Conservation (phyloP, 176 grass and related monocot genomes). For the Zoysia japonica region DNA sequence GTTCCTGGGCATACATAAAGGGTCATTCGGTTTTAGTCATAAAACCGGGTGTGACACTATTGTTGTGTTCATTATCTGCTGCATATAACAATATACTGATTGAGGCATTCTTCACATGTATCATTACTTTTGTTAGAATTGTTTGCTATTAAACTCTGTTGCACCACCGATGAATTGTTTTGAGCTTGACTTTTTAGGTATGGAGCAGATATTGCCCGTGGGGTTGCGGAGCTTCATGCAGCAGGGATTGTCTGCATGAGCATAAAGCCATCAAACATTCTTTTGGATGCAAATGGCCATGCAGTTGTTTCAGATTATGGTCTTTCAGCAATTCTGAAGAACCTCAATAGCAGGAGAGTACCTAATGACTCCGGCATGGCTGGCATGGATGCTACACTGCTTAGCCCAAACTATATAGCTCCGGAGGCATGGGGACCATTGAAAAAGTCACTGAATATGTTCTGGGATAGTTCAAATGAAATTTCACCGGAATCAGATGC, state of each 20-base stretch:
- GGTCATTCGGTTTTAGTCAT: no score
- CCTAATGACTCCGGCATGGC: conserved; percentile 62
- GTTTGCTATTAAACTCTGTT: conserved; percentile 20
- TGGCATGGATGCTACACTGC: conserved; percentile 75
- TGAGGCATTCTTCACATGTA: neutral
- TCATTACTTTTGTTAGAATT: neutral
- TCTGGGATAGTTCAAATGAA: conserved; percentile 80
- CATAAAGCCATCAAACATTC: conserved; percentile 98
- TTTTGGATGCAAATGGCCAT: conserved; percentile 69
- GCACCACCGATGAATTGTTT: neutral
- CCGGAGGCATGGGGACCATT: conserved; percentile 95
- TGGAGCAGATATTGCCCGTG: conserved; percentile 97
- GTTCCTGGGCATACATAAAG: no score
- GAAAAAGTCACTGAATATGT: conserved; percentile 79
- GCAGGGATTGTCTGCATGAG: conserved; percentile 99
- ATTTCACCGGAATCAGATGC: conserved; percentile 93
- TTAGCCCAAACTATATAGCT: conserved; percentile 95
- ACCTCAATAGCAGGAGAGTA: conserved; percentile 61
- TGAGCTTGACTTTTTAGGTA: conserved; percentile 61
- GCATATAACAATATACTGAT: neutral
- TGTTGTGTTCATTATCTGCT: conserved; percentile 19
- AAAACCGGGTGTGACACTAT: no score
- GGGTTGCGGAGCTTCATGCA: conserved; percentile 91
- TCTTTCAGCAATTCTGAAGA: conserved; percentile 93
- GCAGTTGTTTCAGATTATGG: conserved; percentile 95